Percentiles rank a stretch among this genome's conserved stretches.
Conservation (phyloP, 106 monocot species). For the Xerophyta viscosa region DNA sequence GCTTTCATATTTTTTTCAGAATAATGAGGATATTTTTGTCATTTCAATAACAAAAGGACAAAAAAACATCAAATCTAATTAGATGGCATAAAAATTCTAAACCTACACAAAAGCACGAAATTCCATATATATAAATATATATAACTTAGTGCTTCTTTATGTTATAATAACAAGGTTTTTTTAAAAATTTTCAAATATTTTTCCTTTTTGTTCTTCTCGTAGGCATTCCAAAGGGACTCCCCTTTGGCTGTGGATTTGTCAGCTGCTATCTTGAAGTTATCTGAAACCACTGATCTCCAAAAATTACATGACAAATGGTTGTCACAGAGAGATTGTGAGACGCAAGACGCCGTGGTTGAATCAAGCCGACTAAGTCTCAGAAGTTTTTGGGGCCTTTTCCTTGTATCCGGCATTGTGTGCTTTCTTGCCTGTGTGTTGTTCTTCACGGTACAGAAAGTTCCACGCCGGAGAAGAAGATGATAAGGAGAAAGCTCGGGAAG, state of each 20-base stretch:
- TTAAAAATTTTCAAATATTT: too few relatives aligned
- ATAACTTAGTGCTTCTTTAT: too few relatives aligned
- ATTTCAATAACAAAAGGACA: too few relatives aligned
- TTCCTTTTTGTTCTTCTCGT: too few relatives aligned
- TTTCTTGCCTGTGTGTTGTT: conserved; percentile 45
- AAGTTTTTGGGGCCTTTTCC: conserved; percentile 95
- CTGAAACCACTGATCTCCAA: conserved; percentile 86
- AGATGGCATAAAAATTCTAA: too few relatives aligned
- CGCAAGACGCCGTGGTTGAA: conserved; percentile 15
- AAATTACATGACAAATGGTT: conserved; percentile 88
- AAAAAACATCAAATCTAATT: too few relatives aligned
- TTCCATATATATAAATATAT: too few relatives aligned
- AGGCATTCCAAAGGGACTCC: conserved; percentile 95
- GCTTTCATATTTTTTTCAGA: too few relatives aligned
- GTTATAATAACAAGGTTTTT: too few relatives aligned
- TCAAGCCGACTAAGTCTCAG: conserved; percentile 40
- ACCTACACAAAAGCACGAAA: too few relatives aligned
- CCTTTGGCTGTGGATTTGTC: conserved; percentile 86
- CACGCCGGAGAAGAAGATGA: not conserved
- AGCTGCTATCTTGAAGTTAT: conserved; percentile 74
- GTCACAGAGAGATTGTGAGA: conserved; percentile 13
- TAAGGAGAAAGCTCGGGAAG: not conserved
- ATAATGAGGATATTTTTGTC: too few relatives aligned
- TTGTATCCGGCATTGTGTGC: conserved; percentile 65
- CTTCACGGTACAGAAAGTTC: conserved; percentile 59